Percentiles rank a stretch among this genome's conserved stretches.
These are phyloP conservation scores for Aspergillus nidulans DNA, from an alignment of 495 filamentous ascomycete species.

Conservation along the genomic window DNA sequence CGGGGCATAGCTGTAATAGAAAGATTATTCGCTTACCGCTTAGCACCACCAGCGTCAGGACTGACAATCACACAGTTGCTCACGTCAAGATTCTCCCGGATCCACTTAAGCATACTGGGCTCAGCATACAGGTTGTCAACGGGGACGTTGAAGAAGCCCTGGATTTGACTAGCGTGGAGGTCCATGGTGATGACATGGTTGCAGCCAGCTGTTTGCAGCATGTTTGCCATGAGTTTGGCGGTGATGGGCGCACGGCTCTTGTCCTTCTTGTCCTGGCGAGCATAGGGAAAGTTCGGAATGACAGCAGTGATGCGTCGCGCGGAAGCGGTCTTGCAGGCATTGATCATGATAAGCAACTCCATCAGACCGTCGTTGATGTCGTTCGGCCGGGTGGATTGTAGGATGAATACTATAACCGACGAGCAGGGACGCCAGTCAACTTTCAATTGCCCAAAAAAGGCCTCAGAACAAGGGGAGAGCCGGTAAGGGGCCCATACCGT, in stretches of 20 bases:
- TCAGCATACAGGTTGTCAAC: constrained; percentile 97
- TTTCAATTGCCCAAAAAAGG: constrained; percentile 9
- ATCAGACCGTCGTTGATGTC: constrained; percentile 98
- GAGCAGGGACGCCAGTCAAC: constrained; percentile 1
- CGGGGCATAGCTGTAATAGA: background rate
- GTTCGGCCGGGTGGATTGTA: constrained; percentile 91
- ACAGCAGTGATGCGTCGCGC: constrained; percentile 87
- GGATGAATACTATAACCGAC: constrained; percentile 71
- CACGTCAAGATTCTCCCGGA: constrained; percentile 77
- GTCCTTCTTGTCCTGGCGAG: constrained; percentile 99
- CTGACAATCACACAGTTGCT: constrained; percentile 91
- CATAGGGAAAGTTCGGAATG: constrained; percentile 96
- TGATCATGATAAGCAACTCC: constrained; percentile 99
- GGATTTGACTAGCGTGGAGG: constrained; percentile 58
- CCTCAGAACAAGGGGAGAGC: constrained; percentile 4
- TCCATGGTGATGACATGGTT: constrained; percentile 91
- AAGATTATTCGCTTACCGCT: constrained; percentile 60
- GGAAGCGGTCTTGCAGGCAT: constrained; percentile 95
- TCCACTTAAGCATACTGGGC: constrained; percentile 86
- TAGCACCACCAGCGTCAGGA: constrained; percentile 94
- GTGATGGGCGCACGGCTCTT: constrained; percentile 83
- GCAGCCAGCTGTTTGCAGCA: constrained; percentile 89
- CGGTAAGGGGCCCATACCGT: constrained; percentile 53
- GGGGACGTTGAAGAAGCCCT: constrained; percentile 96
- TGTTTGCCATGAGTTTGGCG: constrained; percentile 93